Percentiles rank a stretch among this genome's conserved stretches.
phyloP scores from a whole-genome alignment of 495 filamentous ascomycete genomes.

The Lophiotrema nucula region DNA sequence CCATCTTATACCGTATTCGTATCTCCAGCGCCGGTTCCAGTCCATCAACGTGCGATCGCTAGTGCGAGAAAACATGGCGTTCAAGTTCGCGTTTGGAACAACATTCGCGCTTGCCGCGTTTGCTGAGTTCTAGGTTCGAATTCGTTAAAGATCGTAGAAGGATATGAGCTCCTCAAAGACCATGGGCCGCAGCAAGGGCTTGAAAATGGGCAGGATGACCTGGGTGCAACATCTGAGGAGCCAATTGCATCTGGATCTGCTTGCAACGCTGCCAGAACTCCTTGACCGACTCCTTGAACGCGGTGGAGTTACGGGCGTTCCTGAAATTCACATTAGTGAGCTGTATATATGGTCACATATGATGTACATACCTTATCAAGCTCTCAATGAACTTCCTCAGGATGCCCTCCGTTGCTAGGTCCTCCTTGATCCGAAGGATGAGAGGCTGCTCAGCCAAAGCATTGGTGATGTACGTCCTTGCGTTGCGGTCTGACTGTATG shows the following conservation, averaged over 20 bases:
- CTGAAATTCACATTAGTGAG: slow-evolving; percentile 15
- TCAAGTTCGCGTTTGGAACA: slow-evolving; percentile 74
- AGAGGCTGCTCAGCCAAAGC: slow-evolving; percentile 17
- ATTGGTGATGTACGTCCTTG: slow-evolving; percentile 14
- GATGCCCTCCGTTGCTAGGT: slow-evolving; percentile 2
- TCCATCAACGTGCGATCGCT: slow-evolving; percentile 56
- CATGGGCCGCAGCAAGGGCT: no score
- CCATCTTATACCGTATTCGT: slow-evolving; percentile 62
- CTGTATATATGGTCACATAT: not conserved
- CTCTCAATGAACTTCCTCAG: slow-evolving; percentile 28
- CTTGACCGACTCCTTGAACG: slow-evolving; percentile 31
- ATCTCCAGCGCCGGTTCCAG: slow-evolving; percentile 60
- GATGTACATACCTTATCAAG: slow-evolving; percentile 18
- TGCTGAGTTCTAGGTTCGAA: slow-evolving; percentile 61
- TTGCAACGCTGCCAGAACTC: slow-evolving; percentile 30
- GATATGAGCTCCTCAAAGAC: no score
- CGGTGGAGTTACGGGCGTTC: slow-evolving; percentile 14
- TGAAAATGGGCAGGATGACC: no score
- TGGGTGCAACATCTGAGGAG: slow-evolving; percentile 20
- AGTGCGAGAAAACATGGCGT: slow-evolving; percentile 65
- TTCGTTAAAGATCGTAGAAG: no score
- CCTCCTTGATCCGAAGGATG: slow-evolving; percentile 12
- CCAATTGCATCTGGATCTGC: slow-evolving; percentile 29
- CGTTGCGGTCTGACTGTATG: slow-evolving; percentile 14
- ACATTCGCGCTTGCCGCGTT: slow-evolving; percentile 80